These are phyloP conservation scores for Pythium aristosporum DNA, from an alignment of 352 stramenopile genomes.

Conservation along the genomic window DNA sequence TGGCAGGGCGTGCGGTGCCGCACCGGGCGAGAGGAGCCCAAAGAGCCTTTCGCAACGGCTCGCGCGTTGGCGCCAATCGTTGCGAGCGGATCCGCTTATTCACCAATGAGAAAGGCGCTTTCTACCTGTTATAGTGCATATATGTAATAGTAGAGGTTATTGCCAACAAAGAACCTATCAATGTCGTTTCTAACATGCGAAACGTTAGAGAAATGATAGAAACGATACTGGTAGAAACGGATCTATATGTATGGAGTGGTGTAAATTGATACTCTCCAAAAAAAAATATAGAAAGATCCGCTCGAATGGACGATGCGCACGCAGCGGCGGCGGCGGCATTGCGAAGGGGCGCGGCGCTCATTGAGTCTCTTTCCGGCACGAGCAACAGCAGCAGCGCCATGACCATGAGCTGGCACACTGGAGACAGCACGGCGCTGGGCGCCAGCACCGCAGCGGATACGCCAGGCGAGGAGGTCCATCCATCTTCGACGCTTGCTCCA, in stretches of 20 bases:
- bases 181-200: background rate
- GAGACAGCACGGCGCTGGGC: background rate
- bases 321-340: background rate
- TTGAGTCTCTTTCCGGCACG: background rate
- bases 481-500: background rate
- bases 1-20: slow-evolving; percentile 18
- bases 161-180: background rate
- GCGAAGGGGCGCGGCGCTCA: slow-evolving; percentile 1
- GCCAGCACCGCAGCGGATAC: background rate
- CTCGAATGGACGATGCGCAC: slow-evolving; percentile 14
- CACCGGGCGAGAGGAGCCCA: slow-evolving; percentile 3
- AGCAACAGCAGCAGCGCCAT: background rate
- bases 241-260: no score
- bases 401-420: slow-evolving; percentile 21
- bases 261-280: no score
- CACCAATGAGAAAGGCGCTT: slow-evolving; percentile 35
- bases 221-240: background rate
- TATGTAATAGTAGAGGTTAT: slow-evolving; percentile 14
- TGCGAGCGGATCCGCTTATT: slow-evolving; percentile 31
- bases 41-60: slow-evolving; percentile 12
- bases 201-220: slow-evolving; percentile 7
- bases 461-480: background rate
- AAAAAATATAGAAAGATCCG: slow-evolving; percentile 24
- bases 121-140: slow-evolving; percentile 8
- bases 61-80: slow-evolving; percentile 40